Evolutionary conservation across 2,329 filamentous ascomycete species (phyloP).

Genomic region (Boeremia exigua): DNA sequence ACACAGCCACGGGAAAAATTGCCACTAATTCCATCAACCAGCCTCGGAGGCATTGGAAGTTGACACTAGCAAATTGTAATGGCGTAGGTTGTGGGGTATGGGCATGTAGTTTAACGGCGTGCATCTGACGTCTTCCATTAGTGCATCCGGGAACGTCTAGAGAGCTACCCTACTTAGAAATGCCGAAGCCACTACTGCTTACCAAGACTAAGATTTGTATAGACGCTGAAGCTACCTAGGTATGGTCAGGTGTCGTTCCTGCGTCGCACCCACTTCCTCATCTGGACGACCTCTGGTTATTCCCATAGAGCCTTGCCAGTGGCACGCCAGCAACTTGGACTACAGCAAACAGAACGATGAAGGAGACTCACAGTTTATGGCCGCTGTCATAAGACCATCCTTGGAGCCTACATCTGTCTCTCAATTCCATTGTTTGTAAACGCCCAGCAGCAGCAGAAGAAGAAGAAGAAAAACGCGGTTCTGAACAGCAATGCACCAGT

Average conservation of each 20-base stretch:
- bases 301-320: not conserved
- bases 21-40: not conserved
- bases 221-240: not conserved
- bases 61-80: not conserved
- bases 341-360: not conserved
- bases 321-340: not conserved
- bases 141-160: not conserved
- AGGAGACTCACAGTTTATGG: not conserved
- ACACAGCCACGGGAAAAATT: not conserved
- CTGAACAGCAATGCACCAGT: not conserved
- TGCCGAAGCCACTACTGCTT: not conserved
- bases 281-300: constrained; percentile 1
- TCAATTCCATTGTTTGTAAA: not conserved
- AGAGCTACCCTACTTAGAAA: not conserved
- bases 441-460: not conserved
- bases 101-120: not conserved
- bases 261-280: constrained; percentile 11
- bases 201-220: not conserved
- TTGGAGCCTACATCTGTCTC: not conserved
- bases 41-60: not conserved
- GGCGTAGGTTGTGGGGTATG: not conserved
- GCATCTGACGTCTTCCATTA: not conserved
- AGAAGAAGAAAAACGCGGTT: not conserved
- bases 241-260: not conserved
- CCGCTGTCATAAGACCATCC: not conserved